Evolutionary conservation across 768 basidiomycete species (phyloP), one percentile per base, ranked within the genome.

Genomic region (Cystofilobasidium capitatum): DNA sequence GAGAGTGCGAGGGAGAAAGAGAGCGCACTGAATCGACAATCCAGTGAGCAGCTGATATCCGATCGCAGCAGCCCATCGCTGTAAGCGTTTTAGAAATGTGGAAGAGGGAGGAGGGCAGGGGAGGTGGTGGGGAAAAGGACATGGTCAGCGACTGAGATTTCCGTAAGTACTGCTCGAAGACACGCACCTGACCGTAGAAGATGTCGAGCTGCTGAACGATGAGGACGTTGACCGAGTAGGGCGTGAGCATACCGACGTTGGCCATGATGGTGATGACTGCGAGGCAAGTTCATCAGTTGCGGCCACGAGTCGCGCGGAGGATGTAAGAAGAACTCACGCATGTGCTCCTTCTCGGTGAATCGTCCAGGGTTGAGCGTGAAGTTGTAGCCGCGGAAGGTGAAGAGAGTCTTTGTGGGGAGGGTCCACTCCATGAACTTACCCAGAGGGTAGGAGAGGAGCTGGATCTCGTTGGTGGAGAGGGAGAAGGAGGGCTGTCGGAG

Each of bases 281-380:
- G 74, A n/a, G n/a, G n/a, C n/a, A n/a, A n/a, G n/a, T n/a, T n/a
- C n/a, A n/a, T n/a, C n/a, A n/a, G n/a, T 68, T 75, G 74, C 65
- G 51, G 17, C 7, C 13, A 33, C 9, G 14, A 54, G 51, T 29
- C 16, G 33, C 7, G 49, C 14, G n/a, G 3, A 1, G 16, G 51
- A 9, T 24, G 51, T 31, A 31, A 9, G n/a, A 31, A 54, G 1
- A 31, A 54, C 20, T 3, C 51, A 26, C 14, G 54, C 71, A 72
- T 73, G 40, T 20, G 40, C 40, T 10, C 76, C 69, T 76, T 76
- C 58, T 71, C 66, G 58, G 71, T 74, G 70, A 75, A 77, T 1
- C 44, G 64, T 35, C 64, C 73, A 17, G 42, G 47, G 40, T 33
- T 24, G 20, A 69, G 54, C 16, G 62, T 69, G 29, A 55, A 57